These are phyloP conservation scores for Trichosporon coremiiforme DNA, from an alignment of 1,284 basidiomycete species.

Conservation along the genomic window DNA sequence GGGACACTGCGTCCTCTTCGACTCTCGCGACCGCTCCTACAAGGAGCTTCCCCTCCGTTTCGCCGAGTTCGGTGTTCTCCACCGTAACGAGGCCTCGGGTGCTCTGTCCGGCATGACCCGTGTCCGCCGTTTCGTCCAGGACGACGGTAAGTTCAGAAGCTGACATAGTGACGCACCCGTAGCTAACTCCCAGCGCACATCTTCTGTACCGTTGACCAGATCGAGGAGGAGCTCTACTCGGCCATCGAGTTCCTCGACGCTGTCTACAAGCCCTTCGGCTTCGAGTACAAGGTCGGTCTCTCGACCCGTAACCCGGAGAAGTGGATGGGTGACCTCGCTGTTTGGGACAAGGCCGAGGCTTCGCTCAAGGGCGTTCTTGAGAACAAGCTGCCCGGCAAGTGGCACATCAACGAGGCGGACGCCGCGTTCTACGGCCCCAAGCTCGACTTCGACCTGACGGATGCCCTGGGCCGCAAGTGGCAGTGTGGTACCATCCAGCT, in stretches of 20 bases:
- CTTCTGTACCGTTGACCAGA: conserved; percentile 93
- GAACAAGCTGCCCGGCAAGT: conserved; percentile 82
- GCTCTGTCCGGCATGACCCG: conserved; percentile 91
- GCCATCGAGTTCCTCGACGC: conserved; percentile 95
- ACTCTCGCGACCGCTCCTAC: conserved; percentile 89
- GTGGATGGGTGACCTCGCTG: conserved; percentile 83
- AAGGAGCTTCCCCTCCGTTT: conserved; percentile 94
- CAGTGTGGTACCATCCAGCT: conserved; percentile 96
- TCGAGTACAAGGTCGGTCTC: conserved; percentile 92
- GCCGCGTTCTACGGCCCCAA: conserved; percentile 97
- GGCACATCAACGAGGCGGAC: conserved; percentile 94
- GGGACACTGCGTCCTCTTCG: conserved; percentile 95
- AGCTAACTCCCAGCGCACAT: conserved; percentile 58
- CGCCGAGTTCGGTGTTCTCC: conserved; percentile 98
- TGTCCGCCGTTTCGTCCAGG: conserved; percentile 93
- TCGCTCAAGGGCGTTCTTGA: conserved; percentile 85
- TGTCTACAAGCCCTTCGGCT: conserved; percentile 95
- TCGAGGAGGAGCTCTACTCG: conserved; percentile 81
- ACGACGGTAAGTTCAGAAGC: conserved; percentile 65
- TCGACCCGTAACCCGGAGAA: conserved; percentile 93
- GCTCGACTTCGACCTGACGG: conserved; percentile 92
- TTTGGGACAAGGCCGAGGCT: conserved; percentile 85
- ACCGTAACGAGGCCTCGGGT: conserved; percentile 95
- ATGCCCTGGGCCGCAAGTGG: conserved; percentile 89
- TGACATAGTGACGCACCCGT: not conserved